Conservation (phyloP, 352 stramenopile genomes). For the Phytopythium aichiense region DNA sequence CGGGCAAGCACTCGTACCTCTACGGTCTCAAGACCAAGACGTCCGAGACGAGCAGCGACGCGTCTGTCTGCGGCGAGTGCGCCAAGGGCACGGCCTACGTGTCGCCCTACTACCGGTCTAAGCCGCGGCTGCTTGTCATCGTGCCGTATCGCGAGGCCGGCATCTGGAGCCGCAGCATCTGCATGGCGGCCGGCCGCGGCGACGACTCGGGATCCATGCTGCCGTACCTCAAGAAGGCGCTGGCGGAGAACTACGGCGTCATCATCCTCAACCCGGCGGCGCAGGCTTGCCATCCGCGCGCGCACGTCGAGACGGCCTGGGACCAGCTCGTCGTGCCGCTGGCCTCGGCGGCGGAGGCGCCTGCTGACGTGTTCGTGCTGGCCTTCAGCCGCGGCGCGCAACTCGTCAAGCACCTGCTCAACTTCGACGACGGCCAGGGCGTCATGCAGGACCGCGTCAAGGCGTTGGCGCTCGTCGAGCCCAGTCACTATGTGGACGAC, state of each 20-base stretch:
- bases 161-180: conserved; percentile 85
- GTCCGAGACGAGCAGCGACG: conserved; percentile 23
- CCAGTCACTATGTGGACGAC: conserved; percentile 75
- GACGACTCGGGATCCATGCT: conserved; percentile 59
- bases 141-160: conserved; percentile 80
- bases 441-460: conserved; percentile 81
- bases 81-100: conserved; percentile 68
- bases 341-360: conserved; percentile 13
- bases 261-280: conserved; percentile 80
- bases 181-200: conserved; percentile 34
- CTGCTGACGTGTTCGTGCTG: conserved; percentile 63
- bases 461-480: conserved; percentile 74
- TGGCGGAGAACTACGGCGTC: conserved; percentile 79
- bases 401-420: conserved; percentile 78
- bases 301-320: conserved; percentile 77
- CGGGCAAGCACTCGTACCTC: conserved; percentile 24
- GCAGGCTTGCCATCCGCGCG: conserved; percentile 64
- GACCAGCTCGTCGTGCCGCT: conserved; percentile 71
- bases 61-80: conserved; percentile 43
- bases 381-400: conserved; percentile 72
- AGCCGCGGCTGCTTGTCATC: conserved; percentile 72
- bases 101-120: conserved; percentile 52
- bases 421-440: conserved; percentile 73
- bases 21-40: conserved; percentile 22
- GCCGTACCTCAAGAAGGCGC: conserved; percentile 72